Percentiles rank a stretch among this genome's conserved stretches.
Conservation (phyloP, 2,329 filamentous ascomycete species). For the Xylariomycetidae sp. region DNA sequence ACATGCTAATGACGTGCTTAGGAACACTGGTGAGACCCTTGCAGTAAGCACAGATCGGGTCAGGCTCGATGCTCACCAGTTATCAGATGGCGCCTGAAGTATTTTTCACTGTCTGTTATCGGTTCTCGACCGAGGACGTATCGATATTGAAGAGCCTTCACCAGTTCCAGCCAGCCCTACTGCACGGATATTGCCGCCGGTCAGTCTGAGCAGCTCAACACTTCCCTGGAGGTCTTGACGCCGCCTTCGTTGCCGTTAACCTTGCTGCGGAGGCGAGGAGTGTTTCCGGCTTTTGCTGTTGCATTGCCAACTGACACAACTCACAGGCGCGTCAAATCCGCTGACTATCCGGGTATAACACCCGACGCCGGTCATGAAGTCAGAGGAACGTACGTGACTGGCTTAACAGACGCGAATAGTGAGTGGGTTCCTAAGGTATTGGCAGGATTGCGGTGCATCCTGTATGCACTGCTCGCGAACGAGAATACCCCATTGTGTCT, state of each 20-base stretch:
- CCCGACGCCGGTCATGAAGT: constrained; percentile 52
- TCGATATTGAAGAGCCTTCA: constrained; percentile 43
- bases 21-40: constrained; percentile 30
- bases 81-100: constrained; percentile 73
- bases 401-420: constrained; percentile 71
- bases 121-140: constrained; percentile 43
- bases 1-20: constrained; percentile 19
- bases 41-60: background rate
- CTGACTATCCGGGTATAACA: constrained; percentile 78
- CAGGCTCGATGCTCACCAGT: constrained; percentile 7
- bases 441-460: too few relatives aligned
- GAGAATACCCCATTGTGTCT: too few relatives aligned
- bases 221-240: background rate
- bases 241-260: too few relatives aligned
- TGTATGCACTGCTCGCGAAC: too few relatives aligned
- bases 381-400: constrained; percentile 69
- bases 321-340: constrained; percentile 49
- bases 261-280: too few relatives aligned
- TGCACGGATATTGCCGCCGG: constrained; percentile 64
- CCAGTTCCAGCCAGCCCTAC: constrained; percentile 65
- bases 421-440: too few relatives aligned
- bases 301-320: background rate
- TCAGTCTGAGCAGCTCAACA: constrained; percentile 7
- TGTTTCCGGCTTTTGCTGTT: background rate
- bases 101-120: constrained; percentile 79